These are phyloP conservation scores for Forsythia suspensa DNA, from an alignment of 257 asterid species.

Conservation along the genomic window DNA sequence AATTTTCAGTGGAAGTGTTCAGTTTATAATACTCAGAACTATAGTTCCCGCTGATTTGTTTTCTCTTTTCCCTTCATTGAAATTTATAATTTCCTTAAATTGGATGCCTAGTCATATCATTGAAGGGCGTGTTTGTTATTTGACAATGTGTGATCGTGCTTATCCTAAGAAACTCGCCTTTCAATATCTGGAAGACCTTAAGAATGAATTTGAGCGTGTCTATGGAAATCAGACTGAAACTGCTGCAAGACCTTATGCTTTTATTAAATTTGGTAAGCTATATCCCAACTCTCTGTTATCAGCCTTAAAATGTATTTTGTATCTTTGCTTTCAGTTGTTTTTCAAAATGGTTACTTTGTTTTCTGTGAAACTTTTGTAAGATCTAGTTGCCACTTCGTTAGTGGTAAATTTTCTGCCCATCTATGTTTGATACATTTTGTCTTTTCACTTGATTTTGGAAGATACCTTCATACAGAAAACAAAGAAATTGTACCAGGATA, in stretches of 20 bases:
- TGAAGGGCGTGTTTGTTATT: conserved; percentile 88
- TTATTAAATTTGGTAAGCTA: conserved; percentile 82
- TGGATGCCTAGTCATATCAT: conserved; percentile 65
- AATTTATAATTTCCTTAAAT: conserved; percentile 50
- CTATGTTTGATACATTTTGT: conserved; percentile 16
- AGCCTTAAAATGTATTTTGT: background rate
- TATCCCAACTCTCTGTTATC: conserved; percentile 15
- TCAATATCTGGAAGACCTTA: conserved; percentile 93
- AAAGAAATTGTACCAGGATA: conserved; percentile 91
- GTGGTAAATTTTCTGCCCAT: conserved; percentile 3
- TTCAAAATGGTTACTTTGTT: background rate
- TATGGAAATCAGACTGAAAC: conserved; percentile 91
- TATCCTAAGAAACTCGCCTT: conserved; percentile 94
- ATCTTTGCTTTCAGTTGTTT: conserved; percentile 12
- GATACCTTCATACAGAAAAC: conserved; percentile 92
- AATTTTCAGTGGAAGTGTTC: background rate
- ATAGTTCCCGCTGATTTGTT: background rate
- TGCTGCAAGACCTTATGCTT: conserved; percentile 98
- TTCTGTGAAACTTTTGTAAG: background rate
- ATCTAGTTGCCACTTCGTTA: background rate
- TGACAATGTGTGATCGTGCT: conserved; percentile 93
- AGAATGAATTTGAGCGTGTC: conserved; percentile 85
- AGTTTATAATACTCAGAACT: background rate
- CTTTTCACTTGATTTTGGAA: conserved; percentile 31
- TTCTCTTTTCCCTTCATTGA: conserved; percentile 1